Base-by-base conservation (phyloP, 2,329 filamentous ascomycete genomes). In the Phyllosticta citribraziliensis region DNA sequence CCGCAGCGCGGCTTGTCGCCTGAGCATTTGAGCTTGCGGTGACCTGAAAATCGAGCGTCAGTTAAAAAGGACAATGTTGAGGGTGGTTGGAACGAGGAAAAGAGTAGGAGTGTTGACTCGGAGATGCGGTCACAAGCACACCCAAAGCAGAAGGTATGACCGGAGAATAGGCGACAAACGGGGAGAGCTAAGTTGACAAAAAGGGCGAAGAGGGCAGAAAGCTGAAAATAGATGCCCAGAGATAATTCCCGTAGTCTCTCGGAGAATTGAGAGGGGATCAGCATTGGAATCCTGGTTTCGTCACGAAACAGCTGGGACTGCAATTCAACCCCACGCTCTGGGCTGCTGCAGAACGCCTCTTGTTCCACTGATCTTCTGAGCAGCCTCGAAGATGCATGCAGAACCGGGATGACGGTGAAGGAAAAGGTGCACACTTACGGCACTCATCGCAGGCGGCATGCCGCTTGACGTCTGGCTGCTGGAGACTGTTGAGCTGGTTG, bases 21-120 rank as follows among this genome's bases (percentile, higher is more conserved):
- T 1, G 74, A 74, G 67, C 79, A 81, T 68, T 79, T 80, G 53
- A 81, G 66, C 66, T 81, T 81, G 63, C 78, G 75, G 17, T 69
- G 70, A 58, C 78, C 77, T 80, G 27, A 17, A 14, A 6, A 47
- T n/a, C 6, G 14, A n/a, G 14, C 40, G 40, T 47, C n/a, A 47
- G 40, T 14, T 1, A 6, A 2, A 6, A n/a, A n/a, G n/a, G 19
- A 8, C 1, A n/a, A 47, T n/a, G 12, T n/a, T 5, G 14, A 47
- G 17, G 14, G 40, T 14, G n/a, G 40, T 5, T n/a, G 40, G 19
- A 14, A 47, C 17, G 40, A 47, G 14, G 14, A n/a, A 17, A 47
- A 47, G 17, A 47, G 14, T 4, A 47, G 17, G n/a, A 14, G 40
- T 17, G 17, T 47, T 47, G 35, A 40, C 3, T 47, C 35, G 19